Evolutionary conservation across 805 yeast species (phyloP).

Genomic region (Maudiozyma pseudohumilis): DNA sequence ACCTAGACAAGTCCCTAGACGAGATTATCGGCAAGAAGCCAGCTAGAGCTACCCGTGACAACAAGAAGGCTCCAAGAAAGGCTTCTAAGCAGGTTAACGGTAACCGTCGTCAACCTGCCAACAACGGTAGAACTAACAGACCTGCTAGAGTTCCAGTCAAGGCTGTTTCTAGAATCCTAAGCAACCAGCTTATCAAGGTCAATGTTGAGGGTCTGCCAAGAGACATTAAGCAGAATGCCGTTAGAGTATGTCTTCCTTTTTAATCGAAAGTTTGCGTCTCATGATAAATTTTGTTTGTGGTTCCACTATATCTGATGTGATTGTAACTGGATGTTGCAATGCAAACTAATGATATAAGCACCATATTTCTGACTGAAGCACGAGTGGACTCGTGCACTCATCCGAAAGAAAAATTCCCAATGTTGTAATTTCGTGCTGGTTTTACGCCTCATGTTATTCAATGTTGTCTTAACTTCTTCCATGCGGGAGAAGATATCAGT

Average conservation of each 20-base stretch:
- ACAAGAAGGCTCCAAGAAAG: constrained; percentile 23
- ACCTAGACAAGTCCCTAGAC: constrained; percentile 88
- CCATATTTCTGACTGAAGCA: no score
- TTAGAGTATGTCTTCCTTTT: constrained; percentile 58
- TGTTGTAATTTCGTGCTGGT: no score
- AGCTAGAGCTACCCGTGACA: constrained; percentile 25
- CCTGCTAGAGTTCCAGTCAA: constrained; percentile 22
- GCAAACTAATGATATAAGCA: no score
- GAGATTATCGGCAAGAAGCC: constrained; percentile 66
- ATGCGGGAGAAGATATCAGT: no score
- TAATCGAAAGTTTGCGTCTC: background rate
- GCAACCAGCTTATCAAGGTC: constrained; percentile 62
- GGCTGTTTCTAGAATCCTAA: constrained; percentile 28
- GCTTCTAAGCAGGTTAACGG: constrained; percentile 25
- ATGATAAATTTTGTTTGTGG: background rate
- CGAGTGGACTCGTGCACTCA: no score
- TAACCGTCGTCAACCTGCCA: constrained; percentile 19
- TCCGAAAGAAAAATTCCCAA: no score
- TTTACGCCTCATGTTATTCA: no score
- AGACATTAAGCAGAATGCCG: constrained; percentile 75
- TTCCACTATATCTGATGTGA: no score
- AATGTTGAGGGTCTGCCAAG: constrained; percentile 78
- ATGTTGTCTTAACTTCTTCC: no score
- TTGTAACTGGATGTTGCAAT: no score
- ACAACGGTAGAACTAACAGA: constrained; percentile 7